A percentile compares a stretch with the other conserved stretches of the same genome.
phyloP scores from a whole-genome alignment of 1,284 basidiomycete species.

The Coniophora puteana region DNA sequence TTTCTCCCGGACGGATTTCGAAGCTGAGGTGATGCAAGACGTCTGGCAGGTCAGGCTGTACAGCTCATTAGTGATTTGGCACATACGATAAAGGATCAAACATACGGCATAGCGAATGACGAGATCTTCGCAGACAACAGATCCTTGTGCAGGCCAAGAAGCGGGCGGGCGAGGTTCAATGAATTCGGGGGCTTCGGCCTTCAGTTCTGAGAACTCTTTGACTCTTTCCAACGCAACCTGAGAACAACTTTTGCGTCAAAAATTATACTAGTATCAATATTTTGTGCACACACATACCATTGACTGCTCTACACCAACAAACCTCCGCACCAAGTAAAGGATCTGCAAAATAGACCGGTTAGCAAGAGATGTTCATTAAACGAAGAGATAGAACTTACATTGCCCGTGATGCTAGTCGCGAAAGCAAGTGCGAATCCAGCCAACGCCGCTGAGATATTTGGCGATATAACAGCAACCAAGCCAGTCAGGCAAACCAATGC shows the following conservation, averaged over 20 bases:
- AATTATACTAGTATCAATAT: neutral
- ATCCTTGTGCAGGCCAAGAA: conserved; percentile 78
- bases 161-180: conserved; percentile 81
- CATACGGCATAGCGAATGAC: conserved; percentile 85
- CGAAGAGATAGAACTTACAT: conserved; percentile 44
- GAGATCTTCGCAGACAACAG: conserved; percentile 77
- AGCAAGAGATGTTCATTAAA: conserved; percentile 2
- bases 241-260: conserved; percentile 5
- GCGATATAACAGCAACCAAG: conserved; percentile 63
- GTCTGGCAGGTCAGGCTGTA: conserved; percentile 77
- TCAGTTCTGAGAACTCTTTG: conserved; percentile 85
- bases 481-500: conserved; percentile 72
- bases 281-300: conserved; percentile 54
- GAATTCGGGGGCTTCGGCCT: conserved; percentile 75
- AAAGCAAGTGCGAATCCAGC: conserved; percentile 87
- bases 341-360: conserved; percentile 34
- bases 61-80: neutral
- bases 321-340: conserved; percentile 48
- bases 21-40: conserved; percentile 86
- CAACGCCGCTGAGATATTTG: conserved; percentile 70
- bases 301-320: conserved; percentile 86
- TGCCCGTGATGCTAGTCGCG: conserved; percentile 69
- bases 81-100: conserved; percentile 10
- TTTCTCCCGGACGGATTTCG: conserved; percentile 71
- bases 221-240: conserved; percentile 87